Percentiles rank a stretch among this genome's conserved stretches.
phyloP scores from a whole-genome alignment of 176 grass and related monocot genomes.

The Musa itinerans region DNA sequence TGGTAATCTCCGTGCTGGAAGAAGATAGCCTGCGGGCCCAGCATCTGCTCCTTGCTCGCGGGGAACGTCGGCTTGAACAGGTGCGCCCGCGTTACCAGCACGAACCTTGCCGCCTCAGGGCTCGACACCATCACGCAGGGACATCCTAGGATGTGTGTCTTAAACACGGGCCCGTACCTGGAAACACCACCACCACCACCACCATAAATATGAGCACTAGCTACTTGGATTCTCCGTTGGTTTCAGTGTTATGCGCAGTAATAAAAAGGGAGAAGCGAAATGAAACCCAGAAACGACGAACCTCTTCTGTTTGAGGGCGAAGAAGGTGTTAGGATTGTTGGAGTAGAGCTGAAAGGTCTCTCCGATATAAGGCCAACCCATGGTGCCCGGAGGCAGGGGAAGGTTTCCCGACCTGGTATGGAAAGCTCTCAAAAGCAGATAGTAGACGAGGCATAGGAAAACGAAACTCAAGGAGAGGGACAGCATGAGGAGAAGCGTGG shows the following conservation, averaged over 20 bases:
- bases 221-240: too few species aligned
- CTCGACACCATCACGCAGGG: slow-evolving; percentile 97
- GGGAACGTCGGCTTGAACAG: slow-evolving; percentile 98
- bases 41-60: slow-evolving; percentile 96
- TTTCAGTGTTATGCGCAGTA: too few species aligned
- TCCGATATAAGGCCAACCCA: slow-evolving; percentile 92
- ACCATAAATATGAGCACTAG: too few species aligned
- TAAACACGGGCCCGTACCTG: slow-evolving; percentile 68
- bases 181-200: too few species aligned
- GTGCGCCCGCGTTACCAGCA: slow-evolving; percentile 83
- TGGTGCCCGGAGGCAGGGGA: slow-evolving; percentile 71
- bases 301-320: slow-evolving; percentile 57
- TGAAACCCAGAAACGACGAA: not conserved
- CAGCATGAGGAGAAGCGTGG: too few species aligned
- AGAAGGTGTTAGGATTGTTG: slow-evolving; percentile 72
- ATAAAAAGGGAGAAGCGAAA: too few species aligned
- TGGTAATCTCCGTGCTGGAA: slow-evolving; percentile 95
- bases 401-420: slow-evolving; percentile 9
- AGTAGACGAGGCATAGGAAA: not conserved
- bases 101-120: slow-evolving; percentile 89
- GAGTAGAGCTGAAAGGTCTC: slow-evolving; percentile 96
- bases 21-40: slow-evolving; percentile 88
- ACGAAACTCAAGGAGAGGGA: not conserved
- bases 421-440: not conserved
- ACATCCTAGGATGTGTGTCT: slow-evolving; percentile 90